A percentile compares a stretch with the other conserved stretches of the same genome.
phyloP scores from a whole-genome alignment of 1,284 basidiomycete species.

The Cutaneotrichosporon cyanovorans region DNA sequence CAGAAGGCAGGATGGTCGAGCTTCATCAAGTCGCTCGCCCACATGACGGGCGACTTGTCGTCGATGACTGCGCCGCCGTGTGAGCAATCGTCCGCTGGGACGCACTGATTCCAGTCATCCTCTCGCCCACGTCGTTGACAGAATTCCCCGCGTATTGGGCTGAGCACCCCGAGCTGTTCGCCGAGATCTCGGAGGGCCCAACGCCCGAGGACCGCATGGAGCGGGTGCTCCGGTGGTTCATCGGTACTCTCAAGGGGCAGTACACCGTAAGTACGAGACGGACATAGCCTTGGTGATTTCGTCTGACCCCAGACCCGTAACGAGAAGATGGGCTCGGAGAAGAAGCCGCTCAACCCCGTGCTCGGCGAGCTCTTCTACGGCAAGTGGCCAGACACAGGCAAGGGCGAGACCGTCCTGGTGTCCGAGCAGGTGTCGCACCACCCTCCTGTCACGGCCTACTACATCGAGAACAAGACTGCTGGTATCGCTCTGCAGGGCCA shows the following conservation, averaged over 20 bases:
- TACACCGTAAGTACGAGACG: slow-evolving; percentile 56
- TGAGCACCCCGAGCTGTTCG: slow-evolving; percentile 75
- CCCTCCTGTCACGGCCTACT: slow-evolving; percentile 65
- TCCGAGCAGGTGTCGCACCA: slow-evolving; percentile 98
- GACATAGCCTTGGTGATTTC: background rate
- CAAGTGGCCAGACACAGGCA: slow-evolving; percentile 75
- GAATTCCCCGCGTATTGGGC: slow-evolving; percentile 94
- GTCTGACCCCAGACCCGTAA: slow-evolving; percentile 56
- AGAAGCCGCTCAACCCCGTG: slow-evolving; percentile 95
- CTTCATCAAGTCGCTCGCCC: slow-evolving; percentile 57
- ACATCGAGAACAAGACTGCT: slow-evolving; percentile 74
- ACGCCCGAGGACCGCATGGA: slow-evolving; percentile 64
- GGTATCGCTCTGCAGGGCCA: slow-evolving; percentile 78
- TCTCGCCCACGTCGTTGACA: slow-evolving; percentile 61
- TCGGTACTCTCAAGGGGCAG: slow-evolving; percentile 87
- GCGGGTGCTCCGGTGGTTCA: slow-evolving; percentile 81
- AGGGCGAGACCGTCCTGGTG: slow-evolving; percentile 73
- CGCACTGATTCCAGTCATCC: slow-evolving; percentile 53
- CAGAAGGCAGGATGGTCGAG: slow-evolving; percentile 47
- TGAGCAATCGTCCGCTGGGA: slow-evolving; percentile 20
- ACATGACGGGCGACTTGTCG: slow-evolving; percentile 85
- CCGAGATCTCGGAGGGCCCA: slow-evolving; percentile 68
- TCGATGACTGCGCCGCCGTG: slow-evolving; percentile 79
- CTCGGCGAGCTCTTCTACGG: slow-evolving; percentile 95
- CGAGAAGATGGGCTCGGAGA: slow-evolving; percentile 90